Percentiles rank a stretch among this genome's conserved stretches.
Conservation (phyloP, 1,139 yeast genomes). For the Insectozyma bohioensis region DNA sequence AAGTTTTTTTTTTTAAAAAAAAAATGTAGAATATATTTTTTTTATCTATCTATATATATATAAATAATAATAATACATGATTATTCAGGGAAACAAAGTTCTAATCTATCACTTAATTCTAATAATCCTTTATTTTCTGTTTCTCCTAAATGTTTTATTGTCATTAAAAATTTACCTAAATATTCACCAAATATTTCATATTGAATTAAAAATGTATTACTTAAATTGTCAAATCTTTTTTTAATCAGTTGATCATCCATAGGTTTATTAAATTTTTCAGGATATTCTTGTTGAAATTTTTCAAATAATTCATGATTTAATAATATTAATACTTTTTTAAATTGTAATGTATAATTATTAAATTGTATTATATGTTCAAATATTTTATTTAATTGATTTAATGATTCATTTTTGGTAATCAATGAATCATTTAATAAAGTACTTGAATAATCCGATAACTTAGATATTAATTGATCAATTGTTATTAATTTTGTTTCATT, state of each 20-base stretch:
- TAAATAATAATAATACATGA: background rate
- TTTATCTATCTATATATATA: slow-evolving; percentile 6
- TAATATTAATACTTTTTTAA: slow-evolving; percentile 56
- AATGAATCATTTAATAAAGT: slow-evolving; percentile 67
- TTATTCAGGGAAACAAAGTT: slow-evolving; percentile 32
- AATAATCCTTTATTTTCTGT: slow-evolving; percentile 60
- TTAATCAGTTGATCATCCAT: slow-evolving; percentile 40
- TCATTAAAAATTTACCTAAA: slow-evolving; percentile 53
- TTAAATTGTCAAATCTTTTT: slow-evolving; percentile 45
- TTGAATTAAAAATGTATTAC: slow-evolving; percentile 50
- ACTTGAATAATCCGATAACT: slow-evolving; percentile 60
- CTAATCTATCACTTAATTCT: slow-evolving; percentile 53
- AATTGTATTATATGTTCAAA: slow-evolving; percentile 52
- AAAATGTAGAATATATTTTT: too few relatives aligned
- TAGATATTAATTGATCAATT: slow-evolving; percentile 49
- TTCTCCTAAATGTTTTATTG: slow-evolving; percentile 60
- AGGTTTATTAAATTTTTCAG: slow-evolving; percentile 36
- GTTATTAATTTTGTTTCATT: slow-evolving; percentile 25
- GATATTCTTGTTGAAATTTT: slow-evolving; percentile 37
- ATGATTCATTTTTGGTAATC: slow-evolving; percentile 58
- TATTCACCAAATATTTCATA: slow-evolving; percentile 55
- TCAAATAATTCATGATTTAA: slow-evolving; percentile 48
- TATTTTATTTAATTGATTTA: slow-evolving; percentile 47
- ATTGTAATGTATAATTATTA: slow-evolving; percentile 52
- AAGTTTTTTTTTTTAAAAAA: too few relatives aligned